Conservation (phyloP, 2,329 filamentous ascomycete species). For the Fusarium sp. region DNA sequence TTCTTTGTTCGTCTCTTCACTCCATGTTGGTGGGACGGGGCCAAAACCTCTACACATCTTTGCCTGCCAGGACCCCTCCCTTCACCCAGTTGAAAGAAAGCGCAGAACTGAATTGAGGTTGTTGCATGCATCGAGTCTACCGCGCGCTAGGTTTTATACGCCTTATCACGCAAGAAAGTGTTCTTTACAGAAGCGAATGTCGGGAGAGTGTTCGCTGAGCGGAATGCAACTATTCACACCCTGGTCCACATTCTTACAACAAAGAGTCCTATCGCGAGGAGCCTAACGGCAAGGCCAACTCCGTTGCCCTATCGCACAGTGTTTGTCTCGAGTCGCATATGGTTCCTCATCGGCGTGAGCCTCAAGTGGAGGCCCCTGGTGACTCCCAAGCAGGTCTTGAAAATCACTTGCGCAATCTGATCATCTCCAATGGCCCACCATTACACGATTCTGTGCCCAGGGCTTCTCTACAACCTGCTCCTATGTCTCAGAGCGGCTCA, state of each 20-base stretch:
- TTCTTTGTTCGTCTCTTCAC: not conserved
- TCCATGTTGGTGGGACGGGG: not conserved
- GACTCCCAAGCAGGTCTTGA: constrained; percentile 55
- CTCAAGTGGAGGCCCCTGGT: constrained; percentile 1
- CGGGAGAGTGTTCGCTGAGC: not conserved
- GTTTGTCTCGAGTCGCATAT: not conserved
- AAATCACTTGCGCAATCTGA: constrained; percentile 67
- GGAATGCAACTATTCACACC: constrained; percentile 15
- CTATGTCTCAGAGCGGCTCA: not conserved
- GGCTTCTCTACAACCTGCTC: constrained; percentile 1
- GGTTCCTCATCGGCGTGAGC: constrained; percentile 14
- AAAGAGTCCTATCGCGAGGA: not conserved
- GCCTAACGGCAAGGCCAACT: not conserved
- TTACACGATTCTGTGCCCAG: constrained; percentile 8
- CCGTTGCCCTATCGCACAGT: not conserved
- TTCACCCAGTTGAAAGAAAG: constrained; percentile 17
- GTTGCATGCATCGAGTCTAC: not conserved
- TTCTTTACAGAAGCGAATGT: not conserved
- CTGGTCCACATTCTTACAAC: constrained; percentile 15
- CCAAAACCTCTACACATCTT: constrained; percentile 4
- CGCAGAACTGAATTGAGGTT: not conserved
- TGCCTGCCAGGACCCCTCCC: constrained; percentile 16
- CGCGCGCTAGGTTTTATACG: not conserved
- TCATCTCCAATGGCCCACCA: constrained; percentile 61
- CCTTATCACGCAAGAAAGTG: not conserved